Evolutionary conservation across 495 filamentous ascomycete species (phyloP), one percentile per base, ranked within the genome.

Genomic region (Cudoniella acicularis): DNA sequence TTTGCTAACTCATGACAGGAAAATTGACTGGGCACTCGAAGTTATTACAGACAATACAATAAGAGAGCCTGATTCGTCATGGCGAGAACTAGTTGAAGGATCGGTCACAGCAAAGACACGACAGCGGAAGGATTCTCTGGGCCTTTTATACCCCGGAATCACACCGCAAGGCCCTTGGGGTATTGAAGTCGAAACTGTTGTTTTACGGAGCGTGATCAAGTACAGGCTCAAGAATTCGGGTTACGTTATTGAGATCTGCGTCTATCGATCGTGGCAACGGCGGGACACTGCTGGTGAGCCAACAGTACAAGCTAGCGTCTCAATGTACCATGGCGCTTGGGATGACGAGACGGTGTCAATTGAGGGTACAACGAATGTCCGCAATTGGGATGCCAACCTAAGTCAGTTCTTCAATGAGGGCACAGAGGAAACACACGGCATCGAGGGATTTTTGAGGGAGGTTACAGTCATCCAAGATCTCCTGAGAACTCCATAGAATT

Each of bases 241-340:
- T 0, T 84, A 82, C 52, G 71, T 81, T 3, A 65, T 87, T 2
- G 80, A 87, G 57, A 69, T 87, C 20, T 70, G 79, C 16, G 70
- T 83, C 4, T 82, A 82, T 59, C 82, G 82, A 52, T 72, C 67
- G 21, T 85, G 83, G 69, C 61, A 60, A 23, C 69, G 61, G 17
- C 54, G 60, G 23, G 30, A 64, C 20, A 64, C 59, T 2, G 47
- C 10, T 4, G 3, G 3, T 16, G 57, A 47, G 3, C 57, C 62
- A 22, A 61, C 56, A 4, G 54, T 67, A 46, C 42, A 69, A 10
- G 81, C 81, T 69, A 77, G 74, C 2, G 74, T 80, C 9, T 73
- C 74, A 0, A 43, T 88, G 2, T 82, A 74, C 53, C 72, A 79
- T 47, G 68, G 71, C 1, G 51, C 68, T 22, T 88, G 85, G 85